phyloP scores from a whole-genome alignment of 129 eudicot genomes.

The Scalesia atractyloides region DNA sequence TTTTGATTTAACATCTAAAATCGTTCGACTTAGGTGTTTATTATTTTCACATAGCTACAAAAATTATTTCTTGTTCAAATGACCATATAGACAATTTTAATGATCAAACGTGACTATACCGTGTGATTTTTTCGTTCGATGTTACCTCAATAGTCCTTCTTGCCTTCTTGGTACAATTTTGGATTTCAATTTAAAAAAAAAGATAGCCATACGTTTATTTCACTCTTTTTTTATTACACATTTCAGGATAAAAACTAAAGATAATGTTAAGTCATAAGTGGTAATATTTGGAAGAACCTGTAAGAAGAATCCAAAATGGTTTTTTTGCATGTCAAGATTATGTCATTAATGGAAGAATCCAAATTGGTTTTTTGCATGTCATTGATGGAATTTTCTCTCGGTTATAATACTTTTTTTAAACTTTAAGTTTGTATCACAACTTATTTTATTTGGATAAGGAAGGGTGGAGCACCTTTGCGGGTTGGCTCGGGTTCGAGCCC shows the following conservation, averaged over 20 bases:
- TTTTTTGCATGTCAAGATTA: conserved; percentile 57
- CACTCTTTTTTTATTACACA: not conserved
- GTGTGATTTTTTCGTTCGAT: conserved; percentile 11
- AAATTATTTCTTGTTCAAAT: too few species aligned
- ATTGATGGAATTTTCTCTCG: conserved; percentile 75
- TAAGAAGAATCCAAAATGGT: not conserved
- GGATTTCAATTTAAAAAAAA: conserved; percentile 50
- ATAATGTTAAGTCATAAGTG: not conserved
- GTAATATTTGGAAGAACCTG: not conserved
- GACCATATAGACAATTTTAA: too few species aligned
- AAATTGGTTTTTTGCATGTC: conserved; percentile 32
- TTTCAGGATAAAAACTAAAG: not conserved
- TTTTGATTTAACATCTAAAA: too few species aligned
- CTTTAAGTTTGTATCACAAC: too few species aligned
- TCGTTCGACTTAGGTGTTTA: too few species aligned
- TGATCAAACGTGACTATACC: too few species aligned
- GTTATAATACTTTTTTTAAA: too few species aligned
- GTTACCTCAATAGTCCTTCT: conserved; percentile 74
- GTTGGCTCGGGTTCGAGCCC: too few species aligned
- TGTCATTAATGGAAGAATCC: conserved; percentile 53
- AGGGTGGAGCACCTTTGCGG: too few species aligned
- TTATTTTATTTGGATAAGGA: too few species aligned
- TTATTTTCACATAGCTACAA: too few species aligned
- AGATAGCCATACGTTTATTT: not conserved
- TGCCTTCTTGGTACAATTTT: conserved; percentile 64